Evolutionary conservation across 495 filamentous ascomycete species (phyloP), one percentile per base, ranked within the genome.

Genomic region (Hypoxylon subgilvum): DNA sequence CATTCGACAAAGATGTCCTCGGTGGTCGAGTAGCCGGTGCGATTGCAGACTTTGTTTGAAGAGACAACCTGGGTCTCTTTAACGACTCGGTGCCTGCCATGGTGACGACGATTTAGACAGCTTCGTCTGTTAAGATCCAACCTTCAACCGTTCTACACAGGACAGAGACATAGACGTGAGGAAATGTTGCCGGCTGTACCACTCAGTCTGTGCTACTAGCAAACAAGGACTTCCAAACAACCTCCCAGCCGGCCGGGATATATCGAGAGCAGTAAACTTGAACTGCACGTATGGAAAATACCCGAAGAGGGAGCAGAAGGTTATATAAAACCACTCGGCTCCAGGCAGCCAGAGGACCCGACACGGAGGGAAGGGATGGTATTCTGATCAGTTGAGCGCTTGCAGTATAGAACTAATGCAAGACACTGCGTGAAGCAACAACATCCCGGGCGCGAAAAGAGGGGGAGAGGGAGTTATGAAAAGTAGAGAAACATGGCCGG

Each of bases 51-150:
- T 71, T 78, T 42, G 91, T 96, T 75, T 95, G 88, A 28, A 96
- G 82, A 47, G 87, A 88, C 61, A 96, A 79, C 74, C 89, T 88
- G 1, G 91, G 91, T 71, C 87, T 79, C 70, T 83, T 86, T 18
- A 75, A 58, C 14, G 27, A 41, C 30, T 49, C 57, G 7, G 61
- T 44, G 30, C 45, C 49, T 30, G 61, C 21, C 65, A 68, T 70
- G 32, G 22, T 50, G 49, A 54, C 35, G 32, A 56, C 27, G 17
- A 14, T 19, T 34, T 39, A 18, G 25, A 17, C 21, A 8, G 50
- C 12, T 53, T 5, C 13, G 42, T 42, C 9, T 34, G 12, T 38
- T 21, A 9, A 41, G 17, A 53, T 25, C 10, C 14, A 43, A 40
- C 34, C 23, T 53, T 35, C 13, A 30, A 14, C 30, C 10, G 8